Percentiles rank a stretch among this genome's conserved stretches.
phyloP scores from a whole-genome alignment of 129 eudicot genomes.

The Pittosporum tobira region DNA sequence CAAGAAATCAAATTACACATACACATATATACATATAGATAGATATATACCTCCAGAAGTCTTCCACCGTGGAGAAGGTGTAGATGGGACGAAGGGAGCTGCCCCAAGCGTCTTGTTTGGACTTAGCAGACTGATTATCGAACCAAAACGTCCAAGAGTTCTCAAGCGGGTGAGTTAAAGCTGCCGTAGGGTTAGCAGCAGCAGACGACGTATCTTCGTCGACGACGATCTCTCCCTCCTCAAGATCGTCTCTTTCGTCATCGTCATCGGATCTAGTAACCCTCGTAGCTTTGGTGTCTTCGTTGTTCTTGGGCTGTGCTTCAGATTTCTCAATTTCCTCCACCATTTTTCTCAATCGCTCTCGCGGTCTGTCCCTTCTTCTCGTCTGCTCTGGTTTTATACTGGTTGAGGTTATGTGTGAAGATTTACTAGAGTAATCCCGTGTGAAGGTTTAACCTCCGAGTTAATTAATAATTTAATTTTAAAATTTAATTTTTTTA shows the following conservation, averaged over 20 bases:
- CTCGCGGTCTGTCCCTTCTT: too few relatives aligned
- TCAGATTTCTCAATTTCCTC: neutral
- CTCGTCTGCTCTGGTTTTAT: too few relatives aligned
- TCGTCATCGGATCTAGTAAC: neutral
- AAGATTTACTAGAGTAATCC: too few relatives aligned
- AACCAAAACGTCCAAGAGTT: too few relatives aligned
- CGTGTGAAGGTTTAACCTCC: too few relatives aligned
- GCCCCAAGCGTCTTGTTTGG: conserved; percentile 60
- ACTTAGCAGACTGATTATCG: conserved; percentile 30
- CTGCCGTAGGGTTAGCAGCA: neutral
- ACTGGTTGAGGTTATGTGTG: too few relatives aligned
- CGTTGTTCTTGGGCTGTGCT: neutral
- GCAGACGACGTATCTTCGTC: neutral
- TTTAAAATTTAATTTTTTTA: too few relatives aligned
- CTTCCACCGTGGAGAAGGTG: conserved; percentile 79
- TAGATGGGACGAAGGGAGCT: conserved; percentile 62
- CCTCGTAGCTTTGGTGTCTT: neutral
- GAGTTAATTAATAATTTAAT: too few relatives aligned
- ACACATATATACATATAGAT: too few relatives aligned
- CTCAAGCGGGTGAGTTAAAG: neutral
- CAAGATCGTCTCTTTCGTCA: neutral
- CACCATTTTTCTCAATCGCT: neutral
- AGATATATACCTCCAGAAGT: conserved; percentile 83
- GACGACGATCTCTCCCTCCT: neutral
- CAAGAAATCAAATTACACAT: too few relatives aligned